Percentiles rank a stretch among this genome's conserved stretches.
Conservation (phyloP, 2,329 filamentous ascomycete species). For the Clarireedia hainanense region DNA sequence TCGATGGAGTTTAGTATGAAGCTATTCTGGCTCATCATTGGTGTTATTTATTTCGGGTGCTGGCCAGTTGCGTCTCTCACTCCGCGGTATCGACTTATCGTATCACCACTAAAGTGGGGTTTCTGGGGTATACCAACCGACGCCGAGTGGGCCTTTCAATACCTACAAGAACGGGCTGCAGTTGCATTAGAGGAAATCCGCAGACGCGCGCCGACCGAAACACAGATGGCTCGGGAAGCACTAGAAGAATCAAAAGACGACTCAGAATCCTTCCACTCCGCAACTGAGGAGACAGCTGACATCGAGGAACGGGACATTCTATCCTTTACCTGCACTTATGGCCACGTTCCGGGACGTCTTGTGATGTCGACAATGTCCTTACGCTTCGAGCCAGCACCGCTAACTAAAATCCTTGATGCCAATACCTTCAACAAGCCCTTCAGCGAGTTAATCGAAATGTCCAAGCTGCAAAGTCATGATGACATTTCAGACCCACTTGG, state of each 20-base stretch:
- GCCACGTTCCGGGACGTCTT: conserved; percentile 9
- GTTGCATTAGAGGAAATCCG: conserved; percentile 6
- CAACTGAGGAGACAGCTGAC: neutral
- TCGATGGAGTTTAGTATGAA: conserved; percentile 28
- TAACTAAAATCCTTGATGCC: neutral
- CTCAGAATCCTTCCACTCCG: neutral
- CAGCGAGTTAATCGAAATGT: conserved; percentile 15
- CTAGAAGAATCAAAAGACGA: too few species aligned
- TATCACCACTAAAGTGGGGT: conserved; percentile 29
- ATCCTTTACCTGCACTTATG: conserved; percentile 14
- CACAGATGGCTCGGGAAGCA: neutral
- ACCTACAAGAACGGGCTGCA: conserved; percentile 15
- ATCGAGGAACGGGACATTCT: conserved; percentile 8
- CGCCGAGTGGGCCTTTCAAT: conserved; percentile 30
- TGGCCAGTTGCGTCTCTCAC: conserved; percentile 30
- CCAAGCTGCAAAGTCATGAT: conserved; percentile 12
- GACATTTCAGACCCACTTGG: conserved; percentile 10
- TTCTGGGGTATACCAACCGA: conserved; percentile 33
- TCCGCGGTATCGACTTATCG: conserved; percentile 31
- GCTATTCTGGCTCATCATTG: conserved; percentile 23
- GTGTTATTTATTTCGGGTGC: conserved; percentile 29
- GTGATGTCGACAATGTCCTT: conserved; percentile 12
- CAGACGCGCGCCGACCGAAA: neutral
- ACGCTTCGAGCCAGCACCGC: conserved; percentile 10
- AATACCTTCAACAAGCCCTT: conserved; percentile 10